A percentile compares a stretch with the other conserved stretches of the same genome.
These are phyloP conservation scores for Kokia cookei DNA, from an alignment of 441 rosid genomes.

Conservation along the genomic window DNA sequence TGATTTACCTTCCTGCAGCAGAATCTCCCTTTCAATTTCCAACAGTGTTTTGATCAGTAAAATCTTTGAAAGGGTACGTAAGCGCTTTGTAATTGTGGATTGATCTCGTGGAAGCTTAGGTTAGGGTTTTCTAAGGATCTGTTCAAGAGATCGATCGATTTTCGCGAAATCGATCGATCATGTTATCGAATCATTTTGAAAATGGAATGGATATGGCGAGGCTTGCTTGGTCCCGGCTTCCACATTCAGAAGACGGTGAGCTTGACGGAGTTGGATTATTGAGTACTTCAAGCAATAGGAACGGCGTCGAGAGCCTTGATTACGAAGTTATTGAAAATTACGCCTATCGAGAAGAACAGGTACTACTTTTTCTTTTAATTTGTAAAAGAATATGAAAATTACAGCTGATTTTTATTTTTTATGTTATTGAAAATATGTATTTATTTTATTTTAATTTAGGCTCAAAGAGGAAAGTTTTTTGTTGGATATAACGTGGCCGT, in stretches of 20 bases:
- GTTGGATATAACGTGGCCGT: conserved; percentile 70
- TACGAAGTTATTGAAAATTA: conserved; percentile 91
- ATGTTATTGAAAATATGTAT: neutral
- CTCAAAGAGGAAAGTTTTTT: conserved; percentile 81
- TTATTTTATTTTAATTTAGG: conserved; percentile 32
- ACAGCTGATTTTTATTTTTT: neutral
- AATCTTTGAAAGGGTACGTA: no score
- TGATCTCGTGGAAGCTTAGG: neutral
- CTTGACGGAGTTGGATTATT: conserved; percentile 45
- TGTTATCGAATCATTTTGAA: conserved; percentile 74
- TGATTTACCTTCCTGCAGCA: no score
- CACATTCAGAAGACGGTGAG: conserved; percentile 64
- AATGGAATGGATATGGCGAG: conserved; percentile 75
- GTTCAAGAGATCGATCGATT: neutral
- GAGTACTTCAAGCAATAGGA: conserved; percentile 32
- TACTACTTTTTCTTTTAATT: conserved; percentile 3
- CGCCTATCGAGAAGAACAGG: conserved; percentile 94
- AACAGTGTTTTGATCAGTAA: no score
- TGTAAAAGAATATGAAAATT: neutral
- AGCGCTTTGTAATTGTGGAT: neutral
- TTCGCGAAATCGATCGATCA: conserved; percentile 18
- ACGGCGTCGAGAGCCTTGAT: conserved; percentile 74
- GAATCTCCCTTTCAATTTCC: no score
- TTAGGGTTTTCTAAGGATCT: conserved; percentile 1
- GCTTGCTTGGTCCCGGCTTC: conserved; percentile 76